These are phyloP conservation scores for Prunus armeniaca DNA, from an alignment of 306 rosid species.

Conservation along the genomic window DNA sequence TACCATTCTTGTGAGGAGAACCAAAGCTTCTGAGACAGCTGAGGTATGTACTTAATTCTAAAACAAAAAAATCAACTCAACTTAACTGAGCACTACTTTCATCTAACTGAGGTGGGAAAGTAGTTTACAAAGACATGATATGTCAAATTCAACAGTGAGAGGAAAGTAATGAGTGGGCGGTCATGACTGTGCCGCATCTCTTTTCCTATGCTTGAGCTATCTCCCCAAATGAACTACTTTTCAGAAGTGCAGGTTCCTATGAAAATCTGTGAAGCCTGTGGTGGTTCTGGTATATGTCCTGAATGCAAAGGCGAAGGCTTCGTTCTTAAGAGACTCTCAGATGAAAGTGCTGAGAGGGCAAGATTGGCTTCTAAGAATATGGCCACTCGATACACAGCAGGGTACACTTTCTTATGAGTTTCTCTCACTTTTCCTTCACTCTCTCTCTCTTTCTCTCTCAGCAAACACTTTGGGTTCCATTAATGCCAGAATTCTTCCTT, in stretches of 20 bases:
- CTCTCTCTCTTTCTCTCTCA: neutral
- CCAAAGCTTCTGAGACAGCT: slow-evolving; percentile 46
- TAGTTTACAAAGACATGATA: neutral
- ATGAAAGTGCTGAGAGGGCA: slow-evolving; percentile 71
- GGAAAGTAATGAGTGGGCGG: neutral
- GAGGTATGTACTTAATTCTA: slow-evolving; percentile 42
- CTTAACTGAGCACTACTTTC: neutral
- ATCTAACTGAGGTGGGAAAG: neutral
- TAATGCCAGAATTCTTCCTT: neutral
- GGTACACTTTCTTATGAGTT: slow-evolving; percentile 37
- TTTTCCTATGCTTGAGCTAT: slow-evolving; percentile 21
- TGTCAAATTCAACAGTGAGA: neutral
- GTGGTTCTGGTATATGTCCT: slow-evolving; percentile 87
- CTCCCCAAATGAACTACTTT: slow-evolving; percentile 19
- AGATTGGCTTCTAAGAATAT: slow-evolving; percentile 60
- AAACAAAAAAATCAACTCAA: neutral
- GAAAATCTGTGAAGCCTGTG: slow-evolving; percentile 62
- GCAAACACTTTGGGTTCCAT: neutral
- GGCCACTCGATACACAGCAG: slow-evolving; percentile 86
- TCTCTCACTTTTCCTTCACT: slow-evolving; percentile 1
- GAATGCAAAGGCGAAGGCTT: slow-evolving; percentile 97
- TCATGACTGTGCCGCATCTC: neutral
- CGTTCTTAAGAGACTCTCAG: slow-evolving; percentile 71
- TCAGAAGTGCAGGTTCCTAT: slow-evolving; percentile 49
- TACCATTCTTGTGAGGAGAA: slow-evolving; percentile 62